Evolutionary conservation across 495 filamentous ascomycete genomes (phyloP), one percentile per base, ranked within the genome.

Genomic region (Entonaema liquescens): DNA sequence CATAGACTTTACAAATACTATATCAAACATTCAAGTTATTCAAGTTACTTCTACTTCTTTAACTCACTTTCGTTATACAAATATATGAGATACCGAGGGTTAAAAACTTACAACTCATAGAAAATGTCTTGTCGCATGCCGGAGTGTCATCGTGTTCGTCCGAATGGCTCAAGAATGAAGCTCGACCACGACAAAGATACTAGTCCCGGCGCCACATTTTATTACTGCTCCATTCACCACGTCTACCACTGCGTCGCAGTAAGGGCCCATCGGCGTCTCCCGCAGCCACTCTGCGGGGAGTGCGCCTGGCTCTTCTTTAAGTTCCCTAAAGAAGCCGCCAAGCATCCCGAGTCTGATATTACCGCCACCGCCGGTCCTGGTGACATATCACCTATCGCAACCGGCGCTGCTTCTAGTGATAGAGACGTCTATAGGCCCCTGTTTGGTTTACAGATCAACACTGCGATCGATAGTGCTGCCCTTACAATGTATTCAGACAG

Each of bases 231-330:
- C 25, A 63, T 70, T 13, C 71, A 74, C 49, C 52, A 59, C 58
- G 58, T 67, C 35, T 70, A 70, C 28, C 71, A 74, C 49, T 70
- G 71, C 29, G 28, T 74, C 42, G 35, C 26, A 2, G 25, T 33
- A 15, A 53, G 50, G 19, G 0, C 52, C 13, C 71, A 74, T 59
- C 66, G 71, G n/a, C 67, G 71, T 33, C 58, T 70, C 11, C 62
- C 62, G 0, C 71, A 74, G 17, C 71, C 67, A 11, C 4, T 21
- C 17, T 74, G 71, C 55, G 71, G 71, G 53, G 71, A 74, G 53
- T 74, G 71, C 54, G 66, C 71, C 33, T 70, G 67, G 71, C 67
- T 67, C 31, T 70, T 70, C 62, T 74, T 67, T 54, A n/a, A 26
- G 33, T 70, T 67, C 44, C 71, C 66, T 25, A 35, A 35, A 31